Conservation (phyloP, 2,329 filamentous ascomycete genomes). For the Neonectria coccinea region DNA sequence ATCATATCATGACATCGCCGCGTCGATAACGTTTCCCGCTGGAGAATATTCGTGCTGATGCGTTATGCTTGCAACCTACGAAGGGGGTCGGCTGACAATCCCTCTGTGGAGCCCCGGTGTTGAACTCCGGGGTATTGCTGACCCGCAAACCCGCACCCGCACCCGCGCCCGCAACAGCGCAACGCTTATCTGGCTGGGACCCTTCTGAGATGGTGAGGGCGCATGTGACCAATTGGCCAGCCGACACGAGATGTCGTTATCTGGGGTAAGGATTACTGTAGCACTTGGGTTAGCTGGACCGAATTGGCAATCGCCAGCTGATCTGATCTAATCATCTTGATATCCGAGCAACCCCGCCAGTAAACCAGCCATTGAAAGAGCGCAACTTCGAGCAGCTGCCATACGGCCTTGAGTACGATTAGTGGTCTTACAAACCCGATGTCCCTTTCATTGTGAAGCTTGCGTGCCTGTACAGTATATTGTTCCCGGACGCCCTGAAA, state of each 20-base stretch:
- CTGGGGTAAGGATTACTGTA: neutral
- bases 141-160: constrained; percentile 8
- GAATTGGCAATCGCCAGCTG: neutral
- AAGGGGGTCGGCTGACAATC: constrained; percentile 15
- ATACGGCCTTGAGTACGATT: neutral
- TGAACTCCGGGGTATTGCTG: constrained; percentile 5
- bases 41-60: neutral
- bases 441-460: too few relatives aligned
- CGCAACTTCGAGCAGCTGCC: neutral
- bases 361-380: too few relatives aligned
- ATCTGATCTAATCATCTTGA: neutral
- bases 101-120: neutral
- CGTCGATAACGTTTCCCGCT: neutral
- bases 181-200: constrained; percentile 22
- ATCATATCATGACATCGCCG: constrained; percentile 13
- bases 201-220: neutral
- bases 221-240: constrained; percentile 19
- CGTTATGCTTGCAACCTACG: neutral
- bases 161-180: neutral
- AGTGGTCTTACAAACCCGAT: too few relatives aligned
- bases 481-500: neutral
- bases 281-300: neutral
- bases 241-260: neutral
- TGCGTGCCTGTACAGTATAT: neutral
- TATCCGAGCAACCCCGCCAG: too few relatives aligned